Evolutionary conservation across 2,329 filamentous ascomycete species (phyloP), one percentile per base, ranked within the genome.

Genomic region (Drechslerella dactyloides): DNA sequence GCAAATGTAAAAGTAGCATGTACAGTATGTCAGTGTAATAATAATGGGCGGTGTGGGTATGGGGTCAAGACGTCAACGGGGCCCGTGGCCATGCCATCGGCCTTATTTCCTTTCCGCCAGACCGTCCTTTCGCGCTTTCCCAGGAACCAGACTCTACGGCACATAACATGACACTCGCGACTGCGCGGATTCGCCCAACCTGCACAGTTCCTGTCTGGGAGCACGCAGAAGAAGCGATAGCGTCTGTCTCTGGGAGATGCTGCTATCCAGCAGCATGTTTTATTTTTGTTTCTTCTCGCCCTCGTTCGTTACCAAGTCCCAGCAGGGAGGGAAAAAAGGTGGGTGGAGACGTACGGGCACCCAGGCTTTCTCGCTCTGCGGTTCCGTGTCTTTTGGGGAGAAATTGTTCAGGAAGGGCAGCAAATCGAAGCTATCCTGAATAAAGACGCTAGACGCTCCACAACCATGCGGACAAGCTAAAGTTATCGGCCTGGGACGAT

Each of bases 211-310:
- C 64, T 69, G 64, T 69, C 33, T 37, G 33, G 33, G 33, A 37
- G n/a, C n/a, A n/a, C n/a, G n/a, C n/a, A n/a, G 37, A 2, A 42
- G n/a, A 4, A 42, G n/a, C n/a, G 15, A 42, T 42, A 42, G n/a
- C n/a, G 37, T 42, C 37, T 42, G 37, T 42, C 37, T 42, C 37
- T 42, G 37, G 5, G 15, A 53, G 21, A 63, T 33, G 27, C 27
- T 33, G 27, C 27, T n/a, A n/a, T n/a, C 27, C 27, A 33, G 27
- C 27, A 33, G 4, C 8, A 54, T 62, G 65, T 62, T 69, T 69
- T 69, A 69, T 69, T 69, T 69, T 69, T 69, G 65, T 69, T 69
- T 69, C 65, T 69, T 69, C 48, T 69, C 46, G 52, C 62, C 62
- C 58, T 69, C 46, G 52, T 63, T 69, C 65, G 65, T 69, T 69